A percentile compares a stretch with the other conserved stretches of the same genome.
phyloP scores from a whole-genome alignment of 1,284 basidiomycete genomes.

The Papiliotrema terrestris region DNA sequence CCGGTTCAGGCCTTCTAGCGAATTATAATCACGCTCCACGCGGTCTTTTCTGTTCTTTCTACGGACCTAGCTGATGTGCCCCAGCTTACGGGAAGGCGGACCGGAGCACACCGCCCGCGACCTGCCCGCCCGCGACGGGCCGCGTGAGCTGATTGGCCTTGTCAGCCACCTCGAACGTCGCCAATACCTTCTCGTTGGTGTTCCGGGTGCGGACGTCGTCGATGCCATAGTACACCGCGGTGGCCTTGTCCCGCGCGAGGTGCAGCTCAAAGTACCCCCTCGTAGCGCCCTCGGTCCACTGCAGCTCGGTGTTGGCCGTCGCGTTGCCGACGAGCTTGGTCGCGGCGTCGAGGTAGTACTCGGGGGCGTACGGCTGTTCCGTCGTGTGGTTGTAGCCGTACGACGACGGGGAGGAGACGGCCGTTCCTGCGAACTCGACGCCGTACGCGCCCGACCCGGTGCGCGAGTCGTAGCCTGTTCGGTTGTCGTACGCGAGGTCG shows the following conservation, averaged over 20 bases:
- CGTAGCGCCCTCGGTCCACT: slow-evolving; percentile 64
- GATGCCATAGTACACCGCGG: slow-evolving; percentile 62
- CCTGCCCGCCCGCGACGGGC: slow-evolving; percentile 57
- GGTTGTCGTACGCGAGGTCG: slow-evolving; percentile 22
- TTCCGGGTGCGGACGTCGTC: slow-evolving; percentile 56
- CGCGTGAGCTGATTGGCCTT: slow-evolving; percentile 57
- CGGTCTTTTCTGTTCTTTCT: background rate
- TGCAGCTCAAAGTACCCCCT: slow-evolving; percentile 62
- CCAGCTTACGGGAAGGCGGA: background rate
- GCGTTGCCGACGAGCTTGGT: slow-evolving; percentile 46
- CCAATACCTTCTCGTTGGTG: slow-evolving; percentile 49
- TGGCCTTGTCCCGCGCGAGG: slow-evolving; percentile 53
- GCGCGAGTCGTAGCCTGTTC: slow-evolving; percentile 54
- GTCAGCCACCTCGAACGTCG: slow-evolving; percentile 42
- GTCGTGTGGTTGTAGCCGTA: slow-evolving; percentile 55
- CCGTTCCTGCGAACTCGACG: slow-evolving; percentile 66
- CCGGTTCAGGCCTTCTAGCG: no score
- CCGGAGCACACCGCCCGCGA: slow-evolving; percentile 11
- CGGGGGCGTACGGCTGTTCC: slow-evolving; percentile 11
- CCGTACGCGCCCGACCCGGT: slow-evolving; percentile 59
- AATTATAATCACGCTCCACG: no score
- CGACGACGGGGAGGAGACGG: slow-evolving; percentile 57
- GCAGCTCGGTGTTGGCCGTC: slow-evolving; percentile 55
- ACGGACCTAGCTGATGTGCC: background rate
- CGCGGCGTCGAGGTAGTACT: slow-evolving; percentile 41